phyloP scores from a whole-genome alignment of 352 stramenopile genomes.

The Phytophthora idaei region DNA sequence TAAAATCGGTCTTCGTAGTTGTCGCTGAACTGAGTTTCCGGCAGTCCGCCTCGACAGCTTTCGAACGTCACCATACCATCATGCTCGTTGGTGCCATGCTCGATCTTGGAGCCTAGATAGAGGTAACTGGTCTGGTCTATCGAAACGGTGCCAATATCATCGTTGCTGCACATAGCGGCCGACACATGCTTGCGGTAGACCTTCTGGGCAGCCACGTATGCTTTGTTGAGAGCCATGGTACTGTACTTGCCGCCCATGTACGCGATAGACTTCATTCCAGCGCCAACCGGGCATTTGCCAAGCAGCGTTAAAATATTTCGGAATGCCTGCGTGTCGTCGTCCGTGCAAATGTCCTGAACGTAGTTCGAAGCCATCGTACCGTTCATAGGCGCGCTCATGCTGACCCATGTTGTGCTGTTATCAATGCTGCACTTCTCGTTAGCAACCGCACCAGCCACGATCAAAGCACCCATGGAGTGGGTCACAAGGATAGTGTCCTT shows the following conservation, averaged over 20 bases:
- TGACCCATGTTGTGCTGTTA: constrained; percentile 49
- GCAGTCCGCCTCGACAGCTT: constrained; percentile 50
- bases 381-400: constrained; percentile 50
- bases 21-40: constrained; percentile 37
- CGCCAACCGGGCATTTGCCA: constrained; percentile 40
- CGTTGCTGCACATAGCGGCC: constrained; percentile 50
- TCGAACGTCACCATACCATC: constrained; percentile 51
- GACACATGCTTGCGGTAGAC: constrained; percentile 45
- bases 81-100: constrained; percentile 35
- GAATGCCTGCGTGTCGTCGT: constrained; percentile 38
- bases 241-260: constrained; percentile 44
- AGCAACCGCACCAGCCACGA: constrained; percentile 45
- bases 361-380: constrained; percentile 56
- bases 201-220: constrained; percentile 36
- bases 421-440: constrained; percentile 54
- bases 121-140: constrained; percentile 30
- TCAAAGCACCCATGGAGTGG: constrained; percentile 55
- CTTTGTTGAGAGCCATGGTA: constrained; percentile 32
- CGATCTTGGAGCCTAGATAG: constrained; percentile 24
- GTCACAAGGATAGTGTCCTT: constrained; percentile 51
- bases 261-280: constrained; percentile 46
- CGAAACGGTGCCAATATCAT: constrained; percentile 42
- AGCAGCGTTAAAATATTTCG: constrained; percentile 40
- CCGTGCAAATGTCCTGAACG: constrained; percentile 42
- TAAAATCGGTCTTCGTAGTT: constrained; percentile 60